These are phyloP conservation scores for Funneliformis mosseae DNA, from an alignment of 192 early-diverging fungal species.

Conservation along the genomic window DNA sequence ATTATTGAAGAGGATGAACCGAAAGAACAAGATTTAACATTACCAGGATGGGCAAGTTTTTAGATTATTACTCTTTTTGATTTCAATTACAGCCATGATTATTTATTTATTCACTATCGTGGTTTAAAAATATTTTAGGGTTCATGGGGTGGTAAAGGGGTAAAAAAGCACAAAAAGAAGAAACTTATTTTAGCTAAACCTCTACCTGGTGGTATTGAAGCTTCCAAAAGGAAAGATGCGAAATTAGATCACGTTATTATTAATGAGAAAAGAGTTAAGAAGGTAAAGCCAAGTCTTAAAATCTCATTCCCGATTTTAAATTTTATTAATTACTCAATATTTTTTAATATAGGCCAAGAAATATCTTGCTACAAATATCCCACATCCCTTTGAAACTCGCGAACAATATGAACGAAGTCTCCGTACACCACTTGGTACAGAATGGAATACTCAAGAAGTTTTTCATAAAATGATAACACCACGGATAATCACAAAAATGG, in stretches of 20 bases:
- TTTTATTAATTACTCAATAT: background rate
- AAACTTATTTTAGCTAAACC: slow-evolving; percentile 50
- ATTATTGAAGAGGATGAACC: slow-evolving; percentile 73
- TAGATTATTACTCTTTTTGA: background rate
- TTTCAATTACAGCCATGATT: background rate
- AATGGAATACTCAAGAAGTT: slow-evolving; percentile 88
- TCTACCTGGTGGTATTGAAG: slow-evolving; percentile 60
- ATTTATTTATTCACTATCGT: background rate
- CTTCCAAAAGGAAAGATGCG: slow-evolving; percentile 68
- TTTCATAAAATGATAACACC: slow-evolving; percentile 79
- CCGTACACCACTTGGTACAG: slow-evolving; percentile 86
- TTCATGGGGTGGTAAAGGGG: slow-evolving; percentile 71
- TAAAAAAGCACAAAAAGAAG: slow-evolving; percentile 50
- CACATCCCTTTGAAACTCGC: slow-evolving; percentile 79
- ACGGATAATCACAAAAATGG: slow-evolving; percentile 79
- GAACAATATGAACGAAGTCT: slow-evolving; percentile 91
- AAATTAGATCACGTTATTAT: slow-evolving; percentile 90
- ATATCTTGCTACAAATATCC: slow-evolving; percentile 72
- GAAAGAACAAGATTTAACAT: slow-evolving; percentile 77
- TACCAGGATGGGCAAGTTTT: slow-evolving; percentile 84
- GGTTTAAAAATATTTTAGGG: slow-evolving; percentile 50
- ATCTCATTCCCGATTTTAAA: background rate
- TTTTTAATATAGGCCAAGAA: slow-evolving; percentile 58
- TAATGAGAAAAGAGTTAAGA: slow-evolving; percentile 84
- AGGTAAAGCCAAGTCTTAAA: slow-evolving; percentile 49